Percentiles rank a stretch among this genome's conserved stretches.
Evolutionary conservation across 345 rosid species (phyloP).

Genomic region (Raphanus raphanistrum): DNA sequence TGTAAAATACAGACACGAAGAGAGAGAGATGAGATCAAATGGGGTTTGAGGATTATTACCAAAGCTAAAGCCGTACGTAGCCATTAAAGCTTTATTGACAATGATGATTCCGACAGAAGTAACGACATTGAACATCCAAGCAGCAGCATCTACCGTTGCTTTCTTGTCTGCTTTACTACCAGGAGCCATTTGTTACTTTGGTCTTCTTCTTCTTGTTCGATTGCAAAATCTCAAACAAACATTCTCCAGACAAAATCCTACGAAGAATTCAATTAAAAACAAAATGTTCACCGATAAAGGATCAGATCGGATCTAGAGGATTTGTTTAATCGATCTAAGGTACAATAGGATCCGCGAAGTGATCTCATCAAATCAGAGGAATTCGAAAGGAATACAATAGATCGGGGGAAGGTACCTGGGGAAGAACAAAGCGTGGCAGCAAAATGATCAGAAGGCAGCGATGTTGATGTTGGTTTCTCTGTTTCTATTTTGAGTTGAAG

Average conservation of each 20-base stretch:
- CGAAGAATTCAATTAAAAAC: background rate
- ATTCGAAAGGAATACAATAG: background rate
- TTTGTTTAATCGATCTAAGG: background rate
- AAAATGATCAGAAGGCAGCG: background rate
- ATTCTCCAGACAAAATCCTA: background rate
- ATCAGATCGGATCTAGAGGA: background rate
- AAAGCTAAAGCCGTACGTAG: constrained; percentile 81
- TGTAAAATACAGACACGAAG: background rate
- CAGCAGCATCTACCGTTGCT: background rate
- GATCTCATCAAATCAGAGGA: background rate
- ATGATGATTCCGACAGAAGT: constrained; percentile 86
- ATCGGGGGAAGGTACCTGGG: background rate
- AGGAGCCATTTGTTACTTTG: background rate
- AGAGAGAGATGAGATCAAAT: background rate
- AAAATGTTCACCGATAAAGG: background rate
- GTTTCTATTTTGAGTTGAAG: background rate
- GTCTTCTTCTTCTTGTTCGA: background rate
- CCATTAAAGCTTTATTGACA: constrained; percentile 91
- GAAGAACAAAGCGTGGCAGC: background rate
- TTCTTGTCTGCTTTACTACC: background rate
- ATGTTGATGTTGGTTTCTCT: background rate
- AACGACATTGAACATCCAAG: background rate
- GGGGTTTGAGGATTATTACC: constrained; percentile 43
- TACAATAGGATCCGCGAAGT: background rate
- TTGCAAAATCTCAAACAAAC: background rate